Percentiles rank a stretch among this genome's conserved stretches.
phyloP scores from a whole-genome alignment of 257 asterid genomes.

The Knoxia roxburghii region DNA sequence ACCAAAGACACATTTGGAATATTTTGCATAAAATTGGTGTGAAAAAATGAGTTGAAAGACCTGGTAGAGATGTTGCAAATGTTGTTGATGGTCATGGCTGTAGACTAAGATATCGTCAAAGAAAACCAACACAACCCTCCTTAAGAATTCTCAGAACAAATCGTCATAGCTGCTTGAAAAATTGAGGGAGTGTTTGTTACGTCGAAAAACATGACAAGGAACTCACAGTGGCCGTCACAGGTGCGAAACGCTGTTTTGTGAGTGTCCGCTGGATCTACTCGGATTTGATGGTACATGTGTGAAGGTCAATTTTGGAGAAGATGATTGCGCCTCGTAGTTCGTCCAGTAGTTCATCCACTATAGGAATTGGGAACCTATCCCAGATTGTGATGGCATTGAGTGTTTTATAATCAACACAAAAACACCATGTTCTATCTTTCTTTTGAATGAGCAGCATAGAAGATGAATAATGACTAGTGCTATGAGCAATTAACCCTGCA shows the following conservation, averaged over 20 bases:
- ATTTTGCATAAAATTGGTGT: not conserved
- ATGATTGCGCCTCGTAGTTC: not conserved
- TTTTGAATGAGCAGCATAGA: too few relatives aligned
- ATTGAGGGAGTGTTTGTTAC: not conserved
- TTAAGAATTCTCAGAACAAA: too few relatives aligned
- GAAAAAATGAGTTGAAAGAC: too few relatives aligned
- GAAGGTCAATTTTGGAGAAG: not conserved
- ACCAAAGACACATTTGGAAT: too few relatives aligned
- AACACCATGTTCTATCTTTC: too few relatives aligned
- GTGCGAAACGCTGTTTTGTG: not conserved
- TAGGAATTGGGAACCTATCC: not conserved
- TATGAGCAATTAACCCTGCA: too few relatives aligned
- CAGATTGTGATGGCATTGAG: not conserved
- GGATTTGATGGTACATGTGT: not conserved
- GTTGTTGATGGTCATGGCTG: too few relatives aligned
- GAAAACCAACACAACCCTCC: not conserved
- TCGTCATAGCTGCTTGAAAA: not conserved
- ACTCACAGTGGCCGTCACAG: not conserved
- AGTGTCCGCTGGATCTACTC: not conserved
- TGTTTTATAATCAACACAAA: too few relatives aligned
- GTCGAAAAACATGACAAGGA: not conserved
- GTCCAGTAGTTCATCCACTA: not conserved
- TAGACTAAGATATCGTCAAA: not conserved
- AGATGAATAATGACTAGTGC: too few relatives aligned
- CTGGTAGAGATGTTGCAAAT: too few relatives aligned